Evolutionary conservation across 1,284 basidiomycete species (phyloP).

Genomic region (Earliella scabrosa): DNA sequence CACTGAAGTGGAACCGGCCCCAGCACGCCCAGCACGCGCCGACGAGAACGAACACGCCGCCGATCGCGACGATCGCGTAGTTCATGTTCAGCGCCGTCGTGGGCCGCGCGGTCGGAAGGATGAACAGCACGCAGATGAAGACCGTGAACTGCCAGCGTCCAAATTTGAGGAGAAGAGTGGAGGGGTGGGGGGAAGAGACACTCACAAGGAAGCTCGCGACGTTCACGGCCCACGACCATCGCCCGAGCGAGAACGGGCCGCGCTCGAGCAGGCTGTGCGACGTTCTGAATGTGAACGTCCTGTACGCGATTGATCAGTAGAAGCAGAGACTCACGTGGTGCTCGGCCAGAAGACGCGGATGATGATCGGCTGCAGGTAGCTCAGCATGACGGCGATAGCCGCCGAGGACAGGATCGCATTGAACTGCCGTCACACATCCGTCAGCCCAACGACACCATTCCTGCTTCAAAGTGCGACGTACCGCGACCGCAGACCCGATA

Average conservation of each 20-base stretch:
- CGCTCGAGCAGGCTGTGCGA: constrained; percentile 39
- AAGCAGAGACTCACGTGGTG: constrained; percentile 41
- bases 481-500: constrained; percentile 58
- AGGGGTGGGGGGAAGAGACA: constrained; percentile 1
- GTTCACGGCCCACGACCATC: constrained; percentile 58
- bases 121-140: constrained; percentile 60
- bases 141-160: constrained; percentile 46
- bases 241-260: constrained; percentile 58
- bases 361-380: constrained; percentile 61
- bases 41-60: constrained; percentile 47
- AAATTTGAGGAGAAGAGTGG: neutral
- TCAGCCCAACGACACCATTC: neutral
- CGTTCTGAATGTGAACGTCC: too few relatives aligned
- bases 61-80: constrained; percentile 59
- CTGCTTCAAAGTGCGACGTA: constrained; percentile 32
- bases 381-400: constrained; percentile 63
- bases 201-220: constrained; percentile 49
- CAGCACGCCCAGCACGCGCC: constrained; percentile 46
- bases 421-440: constrained; percentile 40
- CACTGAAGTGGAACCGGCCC: constrained; percentile 37
- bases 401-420: constrained; percentile 60
- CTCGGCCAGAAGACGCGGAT: constrained; percentile 63
- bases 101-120: constrained; percentile 64
- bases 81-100: constrained; percentile 68
- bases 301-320: too few relatives aligned